Evolutionary conservation across 208 protist genomes (phyloP), one percentile per base, ranked within the genome.

Genomic region (Wallacemonas rigidus): DNA sequence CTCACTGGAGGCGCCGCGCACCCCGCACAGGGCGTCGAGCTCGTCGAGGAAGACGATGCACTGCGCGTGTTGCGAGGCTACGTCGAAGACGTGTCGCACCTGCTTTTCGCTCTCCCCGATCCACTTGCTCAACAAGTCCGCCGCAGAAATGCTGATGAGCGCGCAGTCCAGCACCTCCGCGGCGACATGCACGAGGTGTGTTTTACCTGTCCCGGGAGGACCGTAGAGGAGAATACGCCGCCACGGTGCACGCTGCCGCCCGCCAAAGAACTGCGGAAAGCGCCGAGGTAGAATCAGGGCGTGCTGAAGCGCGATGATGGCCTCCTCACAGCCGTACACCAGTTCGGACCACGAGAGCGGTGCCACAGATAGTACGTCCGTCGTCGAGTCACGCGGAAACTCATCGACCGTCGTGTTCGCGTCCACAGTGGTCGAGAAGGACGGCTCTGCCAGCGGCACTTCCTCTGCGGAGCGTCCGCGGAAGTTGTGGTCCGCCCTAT

Each of bases 191-290:
- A 98, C 99, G n/a, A 99, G 83, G 36, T 99, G 90, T 45, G 99
- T 99, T 85, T 99, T 99, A 50, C 95, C 95, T 17, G 97, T 99
- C 45, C 97, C 97, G 12, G 98, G 98, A 7, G 98, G 98, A 2
- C 98, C 98, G 70, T 99, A 99, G 35, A 99, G 84, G 11, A 99
- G 86, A 8, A 99, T 90, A 15, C 94, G 94, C 75, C 99, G 97
- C 60, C 95, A 97, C 88, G 98, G 45, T 50, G 8, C 98, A 26
- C 94, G 92, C 15, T 85, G 90, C 5, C 90, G 87, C 47, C 96
- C 98, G 6, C 74, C 82, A 82, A 99, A 99, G 50, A 99, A 84
- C 6, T 98, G 88, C 9, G 99, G 99, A 72, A 99, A 98, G 68
- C 86, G 92, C 41, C 94, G 76, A 1, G 99, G 99, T 12, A 99